Evolutionary conservation across 2,329 filamentous ascomycete genomes (phyloP).

Genomic region (Nigrograna mackinnonii): DNA sequence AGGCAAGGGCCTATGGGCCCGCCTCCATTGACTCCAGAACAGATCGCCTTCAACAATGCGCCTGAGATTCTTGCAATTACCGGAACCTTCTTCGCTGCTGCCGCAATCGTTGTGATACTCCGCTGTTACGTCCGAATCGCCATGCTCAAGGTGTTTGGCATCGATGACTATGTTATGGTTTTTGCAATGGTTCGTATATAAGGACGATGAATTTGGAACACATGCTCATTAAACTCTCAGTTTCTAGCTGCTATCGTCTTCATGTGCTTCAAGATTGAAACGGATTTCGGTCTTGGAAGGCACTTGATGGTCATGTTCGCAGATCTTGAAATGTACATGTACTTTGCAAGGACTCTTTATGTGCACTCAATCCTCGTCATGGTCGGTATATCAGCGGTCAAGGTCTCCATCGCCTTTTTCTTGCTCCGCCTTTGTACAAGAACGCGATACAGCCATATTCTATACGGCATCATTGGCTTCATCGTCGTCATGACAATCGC

Average conservation of each 20-base stretch:
- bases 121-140: conserved; percentile 51
- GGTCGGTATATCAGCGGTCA: conserved; percentile 49
- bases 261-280: conserved; percentile 50
- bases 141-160: conserved; percentile 53
- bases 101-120: conserved; percentile 44
- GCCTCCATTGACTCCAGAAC: conserved; percentile 23
- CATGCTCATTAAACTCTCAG: not conserved
- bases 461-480: conserved; percentile 49
- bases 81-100: conserved; percentile 41
- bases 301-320: conserved; percentile 44
- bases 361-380: conserved; percentile 53
- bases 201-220: not conserved
- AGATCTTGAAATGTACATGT: conserved; percentile 29
- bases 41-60: conserved; percentile 41
- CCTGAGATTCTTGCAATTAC: conserved; percentile 47
- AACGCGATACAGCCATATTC: conserved; percentile 43
- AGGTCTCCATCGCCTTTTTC: conserved; percentile 53
- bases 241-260: conserved; percentile 14
- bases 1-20: conserved; percentile 10
- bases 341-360: conserved; percentile 44
- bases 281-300: conserved; percentile 51
- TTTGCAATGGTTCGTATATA: conserved; percentile 40
- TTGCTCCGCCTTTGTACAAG: conserved; percentile 48
- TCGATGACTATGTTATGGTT: conserved; percentile 54
- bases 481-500: conserved; percentile 46